Conservation (phyloP, 176 grass and related monocot species). For the Triticum turgidum region DNA sequence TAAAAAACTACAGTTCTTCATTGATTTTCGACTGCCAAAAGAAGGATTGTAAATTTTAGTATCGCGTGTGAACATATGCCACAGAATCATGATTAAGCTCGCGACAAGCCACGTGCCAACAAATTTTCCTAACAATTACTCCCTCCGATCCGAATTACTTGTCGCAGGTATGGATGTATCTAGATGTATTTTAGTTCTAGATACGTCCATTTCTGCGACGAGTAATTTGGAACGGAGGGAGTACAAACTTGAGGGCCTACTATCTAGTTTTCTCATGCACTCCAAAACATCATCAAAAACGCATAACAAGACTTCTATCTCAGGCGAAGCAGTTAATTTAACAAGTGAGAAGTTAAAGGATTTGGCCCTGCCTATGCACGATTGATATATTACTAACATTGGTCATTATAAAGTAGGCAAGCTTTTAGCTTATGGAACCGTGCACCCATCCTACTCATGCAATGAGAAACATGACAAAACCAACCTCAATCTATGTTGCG, state of each 20-base stretch:
- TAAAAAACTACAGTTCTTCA: constrained; percentile 19
- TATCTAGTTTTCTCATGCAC: constrained; percentile 8
- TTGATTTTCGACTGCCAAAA: background rate
- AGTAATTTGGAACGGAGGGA: too few relatives aligned
- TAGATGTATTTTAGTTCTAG: too few relatives aligned
- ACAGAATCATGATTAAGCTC: background rate
- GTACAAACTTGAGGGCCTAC: background rate
- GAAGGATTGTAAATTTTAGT: constrained; percentile 14
- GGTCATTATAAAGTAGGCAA: constrained; percentile 9
- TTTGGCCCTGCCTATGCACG: background rate
- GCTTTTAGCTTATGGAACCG: background rate
- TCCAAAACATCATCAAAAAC: background rate
- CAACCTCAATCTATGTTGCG: background rate
- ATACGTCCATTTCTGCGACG: too few relatives aligned
- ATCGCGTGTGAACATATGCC: background rate
- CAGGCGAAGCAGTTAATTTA: constrained; percentile 19
- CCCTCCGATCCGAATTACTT: too few relatives aligned
- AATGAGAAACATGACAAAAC: background rate
- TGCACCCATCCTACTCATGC: constrained; percentile 5
- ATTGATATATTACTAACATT: background rate
- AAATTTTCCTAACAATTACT: background rate
- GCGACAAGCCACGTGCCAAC: constrained; percentile 1
- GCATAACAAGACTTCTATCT: background rate
- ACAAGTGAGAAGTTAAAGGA: background rate
- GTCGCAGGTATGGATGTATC: too few relatives aligned